phyloP scores from a whole-genome alignment of 73 alveolate genomes.

The Tetrahymena elliotti region DNA sequence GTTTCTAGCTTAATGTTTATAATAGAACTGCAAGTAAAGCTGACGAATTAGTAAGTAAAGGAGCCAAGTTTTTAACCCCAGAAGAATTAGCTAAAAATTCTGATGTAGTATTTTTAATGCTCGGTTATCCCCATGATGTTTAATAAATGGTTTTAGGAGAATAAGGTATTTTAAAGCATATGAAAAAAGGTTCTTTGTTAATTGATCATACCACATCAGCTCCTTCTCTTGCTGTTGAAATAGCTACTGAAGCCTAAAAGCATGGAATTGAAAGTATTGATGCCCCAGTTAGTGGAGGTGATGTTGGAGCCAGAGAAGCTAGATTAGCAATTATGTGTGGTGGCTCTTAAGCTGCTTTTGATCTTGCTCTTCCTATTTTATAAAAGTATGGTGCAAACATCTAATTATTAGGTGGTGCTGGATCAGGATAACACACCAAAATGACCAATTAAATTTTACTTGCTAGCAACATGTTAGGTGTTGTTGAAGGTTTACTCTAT shows the following conservation, averaged over 20 bases:
- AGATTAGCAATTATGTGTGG: conserved; percentile 77
- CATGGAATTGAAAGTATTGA: conserved; percentile 59
- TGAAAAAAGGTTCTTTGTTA: conserved; percentile 61
- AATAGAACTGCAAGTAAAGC: conserved; percentile 81
- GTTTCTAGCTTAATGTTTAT: conserved; percentile 51
- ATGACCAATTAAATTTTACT: conserved; percentile 70
- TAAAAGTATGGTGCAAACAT: conserved; percentile 60
- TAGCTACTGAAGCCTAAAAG: conserved; percentile 44
- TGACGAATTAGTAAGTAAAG: conserved; percentile 50
- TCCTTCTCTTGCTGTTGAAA: conserved; percentile 67
- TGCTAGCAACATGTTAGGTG: conserved; percentile 76
- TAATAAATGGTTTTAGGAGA: conserved; percentile 66
- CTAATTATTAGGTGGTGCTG: conserved; percentile 69
- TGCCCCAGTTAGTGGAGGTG: conserved; percentile 94
- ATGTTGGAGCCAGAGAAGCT: conserved; percentile 84
- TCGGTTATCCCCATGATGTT: conserved; percentile 88
- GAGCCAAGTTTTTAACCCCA: conserved; percentile 60
- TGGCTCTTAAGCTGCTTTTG: conserved; percentile 62
- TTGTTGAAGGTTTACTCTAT: conserved; percentile 71
- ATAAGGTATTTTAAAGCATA: conserved; percentile 65
- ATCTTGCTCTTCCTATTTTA: conserved; percentile 34
- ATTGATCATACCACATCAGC: conserved; percentile 87
- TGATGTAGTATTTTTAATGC: conserved; percentile 72
- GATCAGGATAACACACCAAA: conserved; percentile 81
- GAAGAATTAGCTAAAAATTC: conserved; percentile 61